These are phyloP conservation scores for Fusarium oligoseptatum DNA, from an alignment of 2,329 filamentous ascomycete species.

Conservation along the genomic window DNA sequence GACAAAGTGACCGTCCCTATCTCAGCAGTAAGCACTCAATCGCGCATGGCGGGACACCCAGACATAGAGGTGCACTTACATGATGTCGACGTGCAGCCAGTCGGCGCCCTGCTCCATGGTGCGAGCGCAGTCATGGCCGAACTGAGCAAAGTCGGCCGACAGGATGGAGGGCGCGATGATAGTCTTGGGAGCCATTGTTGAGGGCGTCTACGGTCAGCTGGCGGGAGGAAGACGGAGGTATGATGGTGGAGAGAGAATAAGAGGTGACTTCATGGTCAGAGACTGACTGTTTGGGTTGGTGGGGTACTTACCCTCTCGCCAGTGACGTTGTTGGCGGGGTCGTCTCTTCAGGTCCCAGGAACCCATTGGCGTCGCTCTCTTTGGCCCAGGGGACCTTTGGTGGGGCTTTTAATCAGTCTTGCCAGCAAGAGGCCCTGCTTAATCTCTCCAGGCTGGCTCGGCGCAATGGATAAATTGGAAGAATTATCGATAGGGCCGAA, in stretches of 20 bases:
- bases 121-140: slow-evolving; percentile 86
- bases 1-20: slow-evolving; percentile 97
- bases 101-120: slow-evolving; percentile 91
- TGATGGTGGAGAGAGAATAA: slow-evolving; percentile 38
- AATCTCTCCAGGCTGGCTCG: not conserved
- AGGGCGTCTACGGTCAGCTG: slow-evolving; percentile 13
- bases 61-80: slow-evolving; percentile 58
- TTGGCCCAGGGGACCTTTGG: not conserved
- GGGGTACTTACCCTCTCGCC: slow-evolving; percentile 28
- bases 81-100: slow-evolving; percentile 96
- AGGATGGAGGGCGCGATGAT: slow-evolving; percentile 99
- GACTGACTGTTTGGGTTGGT: slow-evolving; percentile 20
- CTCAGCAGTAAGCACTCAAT: slow-evolving; percentile 12
- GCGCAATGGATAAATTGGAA: not conserved
- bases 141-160: slow-evolving; percentile 91
- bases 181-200: slow-evolving; percentile 84
- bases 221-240: slow-evolving; percentile 19
- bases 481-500: not conserved
- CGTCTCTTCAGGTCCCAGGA: slow-evolving; percentile 5
- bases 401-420: slow-evolving; percentile 11
- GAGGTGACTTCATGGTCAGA: slow-evolving; percentile 19
- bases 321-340: slow-evolving; percentile 45
- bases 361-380: slow-evolving; percentile 5
- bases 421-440: slow-evolving; percentile 15
- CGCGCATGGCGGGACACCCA: not conserved